phyloP scores from a whole-genome alignment of 106 monocot species.

The Acorus calamus region DNA sequence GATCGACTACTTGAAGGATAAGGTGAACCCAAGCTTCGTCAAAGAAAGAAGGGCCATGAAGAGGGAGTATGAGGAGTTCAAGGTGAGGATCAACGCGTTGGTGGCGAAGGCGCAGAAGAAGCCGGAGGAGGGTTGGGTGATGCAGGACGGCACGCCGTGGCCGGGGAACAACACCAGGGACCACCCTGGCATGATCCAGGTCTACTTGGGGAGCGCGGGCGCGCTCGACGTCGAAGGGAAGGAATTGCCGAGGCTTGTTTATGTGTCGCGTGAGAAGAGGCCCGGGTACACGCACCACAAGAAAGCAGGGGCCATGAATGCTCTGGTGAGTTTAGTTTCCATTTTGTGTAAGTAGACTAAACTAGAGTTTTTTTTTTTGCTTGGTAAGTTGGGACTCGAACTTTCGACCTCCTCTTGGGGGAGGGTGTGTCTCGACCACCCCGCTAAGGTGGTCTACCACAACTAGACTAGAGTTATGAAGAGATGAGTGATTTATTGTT shows the following conservation, averaged over 20 bases:
- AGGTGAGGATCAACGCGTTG: slow-evolving; percentile 81
- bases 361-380: too few species aligned
- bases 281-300: slow-evolving; percentile 94
- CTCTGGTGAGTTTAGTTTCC: slow-evolving; percentile 28
- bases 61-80: slow-evolving; percentile 98
- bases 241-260: slow-evolving; percentile 71
- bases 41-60: slow-evolving; percentile 94
- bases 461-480: too few species aligned
- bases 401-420: too few species aligned
- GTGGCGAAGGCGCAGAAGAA: slow-evolving; percentile 93
- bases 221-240: slow-evolving; percentile 78
- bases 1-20: slow-evolving; percentile 91
- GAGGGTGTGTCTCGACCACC: too few species aligned
- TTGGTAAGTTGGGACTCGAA: too few species aligned
- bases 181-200: slow-evolving; percentile 98
- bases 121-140: slow-evolving; percentile 95
- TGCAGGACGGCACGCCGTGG: slow-evolving; percentile 94
- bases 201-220: slow-evolving; percentile 76
- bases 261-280: slow-evolving; percentile 87
- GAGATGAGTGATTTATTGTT: background rate
- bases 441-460: too few species aligned
- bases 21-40: slow-evolving; percentile 88
- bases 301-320: slow-evolving; percentile 93
- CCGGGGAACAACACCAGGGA: slow-evolving; percentile 93
- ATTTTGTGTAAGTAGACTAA: too few species aligned